A percentile compares a stretch with the other conserved stretches of the same genome.
phyloP scores from a whole-genome alignment of 1,284 basidiomycete species.

The Sporisorium exsertum region DNA sequence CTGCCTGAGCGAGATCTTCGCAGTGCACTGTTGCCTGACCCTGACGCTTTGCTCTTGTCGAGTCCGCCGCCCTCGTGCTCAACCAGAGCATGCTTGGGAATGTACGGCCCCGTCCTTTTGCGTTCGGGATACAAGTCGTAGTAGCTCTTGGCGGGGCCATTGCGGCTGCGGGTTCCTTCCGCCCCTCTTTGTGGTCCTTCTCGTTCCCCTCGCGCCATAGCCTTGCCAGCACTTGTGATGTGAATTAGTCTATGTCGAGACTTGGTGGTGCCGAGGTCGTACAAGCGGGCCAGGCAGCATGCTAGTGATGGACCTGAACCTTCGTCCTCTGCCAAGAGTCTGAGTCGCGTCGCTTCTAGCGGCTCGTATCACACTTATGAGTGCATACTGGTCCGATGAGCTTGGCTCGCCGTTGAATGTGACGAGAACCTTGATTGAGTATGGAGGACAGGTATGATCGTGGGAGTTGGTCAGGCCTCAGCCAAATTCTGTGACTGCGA shows the following conservation, averaged over 20 bases:
- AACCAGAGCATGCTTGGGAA: conserved; percentile 36
- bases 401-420: background rate
- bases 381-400: background rate
- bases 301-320: background rate
- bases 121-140: conserved; percentile 59
- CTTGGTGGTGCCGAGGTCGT: background rate
- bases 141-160: conserved; percentile 31
- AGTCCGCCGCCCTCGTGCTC: background rate
- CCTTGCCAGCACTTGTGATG: no score
- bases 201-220: background rate
- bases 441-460: background rate
- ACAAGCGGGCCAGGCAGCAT: background rate
- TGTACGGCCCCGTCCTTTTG: conserved; percentile 51
- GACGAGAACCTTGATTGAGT: background rate
- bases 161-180: background rate
- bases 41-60: background rate
- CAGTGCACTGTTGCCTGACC: background rate
- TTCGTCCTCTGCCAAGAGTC: background rate
- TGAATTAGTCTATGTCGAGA: no score
- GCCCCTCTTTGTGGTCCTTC: background rate
- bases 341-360: conserved; percentile 1
- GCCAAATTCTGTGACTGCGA: background rate
- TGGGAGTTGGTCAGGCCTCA: background rate
- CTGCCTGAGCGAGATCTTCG: conserved; percentile 17
- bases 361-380: background rate